These are phyloP conservation scores for Lichtheimia ornata DNA, from an alignment of 371 early-diverging fungal genomes.

Conservation along the genomic window DNA sequence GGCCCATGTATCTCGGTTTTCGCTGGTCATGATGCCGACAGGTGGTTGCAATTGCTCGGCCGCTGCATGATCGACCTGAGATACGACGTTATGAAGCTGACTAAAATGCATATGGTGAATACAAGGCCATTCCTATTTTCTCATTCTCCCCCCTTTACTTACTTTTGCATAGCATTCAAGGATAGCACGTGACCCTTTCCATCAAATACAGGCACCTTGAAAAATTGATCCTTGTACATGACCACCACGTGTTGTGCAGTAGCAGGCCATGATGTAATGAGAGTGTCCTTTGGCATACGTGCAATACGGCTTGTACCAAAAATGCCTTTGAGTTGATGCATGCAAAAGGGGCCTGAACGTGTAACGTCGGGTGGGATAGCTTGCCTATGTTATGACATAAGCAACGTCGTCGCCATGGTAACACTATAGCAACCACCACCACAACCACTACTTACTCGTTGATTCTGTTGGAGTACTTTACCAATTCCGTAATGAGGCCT, in stretches of 20 bases:
- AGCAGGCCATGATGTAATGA: conserved; percentile 72
- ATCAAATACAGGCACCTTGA: conserved; percentile 73
- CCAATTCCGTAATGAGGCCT: conserved; percentile 64
- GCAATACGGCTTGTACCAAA: conserved; percentile 87
- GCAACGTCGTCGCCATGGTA: not conserved
- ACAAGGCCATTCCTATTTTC: too few species aligned
- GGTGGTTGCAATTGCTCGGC: conserved; percentile 55
- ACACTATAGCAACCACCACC: not conserved
- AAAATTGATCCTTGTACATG: conserved; percentile 82
- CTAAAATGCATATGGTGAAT: conserved; percentile 36
- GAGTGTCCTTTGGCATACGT: conserved; percentile 62
- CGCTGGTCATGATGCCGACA: conserved; percentile 78
- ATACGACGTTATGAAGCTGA: conserved; percentile 63
- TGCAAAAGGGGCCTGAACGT: conserved; percentile 77
- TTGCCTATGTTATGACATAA: conserved; percentile 30
- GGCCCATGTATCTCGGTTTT: conserved; percentile 90
- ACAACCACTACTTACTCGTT: conserved; percentile 53
- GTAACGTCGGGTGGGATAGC: conserved; percentile 70
- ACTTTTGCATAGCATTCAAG: conserved; percentile 62
- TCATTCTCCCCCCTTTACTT: conserved; percentile 12
- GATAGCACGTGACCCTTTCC: conserved; percentile 69
- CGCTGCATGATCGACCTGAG: conserved; percentile 56
- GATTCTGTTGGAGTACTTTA: conserved; percentile 74
- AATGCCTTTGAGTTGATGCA: conserved; percentile 87
- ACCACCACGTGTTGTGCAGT: conserved; percentile 80